Conservation (phyloP, 2,329 filamentous ascomycete genomes). For the Alternaria panax region DNA sequence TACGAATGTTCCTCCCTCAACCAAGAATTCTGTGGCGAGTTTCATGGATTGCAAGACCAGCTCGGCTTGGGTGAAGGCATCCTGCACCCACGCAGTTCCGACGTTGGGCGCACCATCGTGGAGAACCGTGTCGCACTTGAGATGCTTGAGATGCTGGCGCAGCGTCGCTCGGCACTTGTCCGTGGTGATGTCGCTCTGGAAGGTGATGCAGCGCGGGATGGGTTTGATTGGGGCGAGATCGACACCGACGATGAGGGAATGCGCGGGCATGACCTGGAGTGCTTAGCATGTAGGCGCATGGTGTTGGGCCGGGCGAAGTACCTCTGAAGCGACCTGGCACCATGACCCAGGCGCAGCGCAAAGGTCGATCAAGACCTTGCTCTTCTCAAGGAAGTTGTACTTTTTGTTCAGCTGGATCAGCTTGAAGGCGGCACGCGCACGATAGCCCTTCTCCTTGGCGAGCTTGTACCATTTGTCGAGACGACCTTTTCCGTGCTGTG, state of each 20-base stretch:
- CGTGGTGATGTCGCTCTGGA: slow-evolving; percentile 97
- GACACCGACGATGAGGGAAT: slow-evolving; percentile 90
- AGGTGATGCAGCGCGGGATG: slow-evolving; percentile 91
- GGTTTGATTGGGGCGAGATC: slow-evolving; percentile 95
- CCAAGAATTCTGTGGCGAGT: slow-evolving; percentile 90
- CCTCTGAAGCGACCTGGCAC: slow-evolving; percentile 79
- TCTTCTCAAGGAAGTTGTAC: slow-evolving; percentile 97
- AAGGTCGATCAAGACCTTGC: slow-evolving; percentile 94
- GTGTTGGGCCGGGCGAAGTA: slow-evolving; percentile 38
- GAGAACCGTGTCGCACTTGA: slow-evolving; percentile 94
- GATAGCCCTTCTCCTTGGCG: slow-evolving; percentile 97
- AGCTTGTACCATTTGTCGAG: slow-evolving; percentile 99
- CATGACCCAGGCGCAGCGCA: slow-evolving; percentile 85
- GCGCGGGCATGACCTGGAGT: slow-evolving; percentile 76
- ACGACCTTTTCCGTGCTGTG: slow-evolving; percentile 89
- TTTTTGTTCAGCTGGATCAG: slow-evolving; percentile 98
- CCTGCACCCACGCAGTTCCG: slow-evolving; percentile 96
- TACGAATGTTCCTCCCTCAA: slow-evolving; percentile 81
- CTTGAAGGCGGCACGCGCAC: slow-evolving; percentile 96
- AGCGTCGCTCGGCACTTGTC: slow-evolving; percentile 94
- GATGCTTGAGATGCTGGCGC: slow-evolving; percentile 87
- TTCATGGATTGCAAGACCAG: slow-evolving; percentile 89
- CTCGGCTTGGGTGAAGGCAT: slow-evolving; percentile 97
- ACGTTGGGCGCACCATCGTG: slow-evolving; percentile 98
- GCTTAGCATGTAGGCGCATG: slow-evolving; percentile 7